Conservation (phyloP, 2,329 filamentous ascomycete species). For the Madurella mycetomatis region DNA sequence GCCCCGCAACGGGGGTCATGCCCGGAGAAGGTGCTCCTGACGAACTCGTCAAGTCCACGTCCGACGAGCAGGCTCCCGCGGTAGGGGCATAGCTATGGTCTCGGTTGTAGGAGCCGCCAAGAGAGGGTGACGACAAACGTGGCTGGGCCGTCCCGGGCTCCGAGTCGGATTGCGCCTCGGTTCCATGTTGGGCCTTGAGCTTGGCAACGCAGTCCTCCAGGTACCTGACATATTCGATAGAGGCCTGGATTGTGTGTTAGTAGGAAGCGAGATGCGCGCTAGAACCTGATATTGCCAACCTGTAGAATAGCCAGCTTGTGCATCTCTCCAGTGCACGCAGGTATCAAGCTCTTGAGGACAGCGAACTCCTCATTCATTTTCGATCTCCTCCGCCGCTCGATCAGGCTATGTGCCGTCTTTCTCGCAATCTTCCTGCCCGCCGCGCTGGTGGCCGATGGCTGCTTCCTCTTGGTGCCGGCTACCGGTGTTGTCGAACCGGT, state of each 20-base stretch:
- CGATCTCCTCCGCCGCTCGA: slow-evolving; percentile 80
- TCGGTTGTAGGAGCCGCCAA: slow-evolving; percentile 27
- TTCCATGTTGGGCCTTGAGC: slow-evolving; percentile 58
- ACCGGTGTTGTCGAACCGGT: slow-evolving; percentile 19
- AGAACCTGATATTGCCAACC: slow-evolving; percentile 46
- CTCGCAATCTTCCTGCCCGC: slow-evolving; percentile 92
- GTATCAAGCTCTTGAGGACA: slow-evolving; percentile 90
- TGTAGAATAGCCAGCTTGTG: slow-evolving; percentile 94
- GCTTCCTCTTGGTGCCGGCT: slow-evolving; percentile 65
- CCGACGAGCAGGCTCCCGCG: slow-evolving; percentile 36
- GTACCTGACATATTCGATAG: slow-evolving; percentile 94
- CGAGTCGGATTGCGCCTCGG: slow-evolving; percentile 15
- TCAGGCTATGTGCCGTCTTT: slow-evolving; percentile 93
- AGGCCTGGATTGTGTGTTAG: slow-evolving; percentile 56
- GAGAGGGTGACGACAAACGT: slow-evolving; percentile 28
- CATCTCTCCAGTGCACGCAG: slow-evolving; percentile 95
- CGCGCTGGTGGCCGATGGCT: slow-evolving; percentile 68
- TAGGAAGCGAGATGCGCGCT: background rate
- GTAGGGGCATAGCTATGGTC: slow-evolving; percentile 26
- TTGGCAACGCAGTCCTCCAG: slow-evolving; percentile 82
- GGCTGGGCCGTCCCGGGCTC: slow-evolving; percentile 30
- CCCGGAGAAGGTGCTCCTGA: slow-evolving; percentile 45
- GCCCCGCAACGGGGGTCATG: slow-evolving; percentile 33
- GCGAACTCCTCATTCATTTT: slow-evolving; percentile 99
- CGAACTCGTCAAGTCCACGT: slow-evolving; percentile 60